A percentile compares a stretch with the other conserved stretches of the same genome.
Conservation (phyloP, 306 rosid species). For the Sophora flavescens region DNA sequence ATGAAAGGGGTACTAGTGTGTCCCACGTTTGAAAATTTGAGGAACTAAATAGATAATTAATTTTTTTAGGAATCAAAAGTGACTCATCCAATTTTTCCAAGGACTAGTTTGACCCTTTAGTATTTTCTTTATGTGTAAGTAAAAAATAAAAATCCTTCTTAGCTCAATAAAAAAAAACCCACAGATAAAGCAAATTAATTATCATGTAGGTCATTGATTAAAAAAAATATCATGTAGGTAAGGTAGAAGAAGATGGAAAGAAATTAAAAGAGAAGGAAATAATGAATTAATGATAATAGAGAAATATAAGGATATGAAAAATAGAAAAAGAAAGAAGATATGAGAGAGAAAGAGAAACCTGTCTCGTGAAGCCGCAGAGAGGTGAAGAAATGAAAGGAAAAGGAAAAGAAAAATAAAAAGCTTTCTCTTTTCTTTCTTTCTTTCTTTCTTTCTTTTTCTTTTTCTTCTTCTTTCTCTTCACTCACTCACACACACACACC, state of each 20-base stretch:
- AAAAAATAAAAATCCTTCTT: too few species aligned
- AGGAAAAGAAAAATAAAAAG: conserved; percentile 17
- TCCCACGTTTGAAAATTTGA: too few species aligned
- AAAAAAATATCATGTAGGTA: not conserved
- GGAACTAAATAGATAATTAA: too few species aligned
- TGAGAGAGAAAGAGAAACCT: conserved; percentile 7
- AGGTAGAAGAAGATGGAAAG: too few species aligned
- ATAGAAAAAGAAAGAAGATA: not conserved
- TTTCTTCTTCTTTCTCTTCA: not conserved
- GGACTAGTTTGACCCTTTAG: too few species aligned
- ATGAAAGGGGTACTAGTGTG: too few species aligned
- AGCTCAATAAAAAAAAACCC: not conserved
- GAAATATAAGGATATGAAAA: not conserved
- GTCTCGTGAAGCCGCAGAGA: conserved; percentile 82
- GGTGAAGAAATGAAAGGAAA: not conserved
- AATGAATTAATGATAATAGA: conserved; percentile 21
- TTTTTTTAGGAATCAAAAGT: too few species aligned
- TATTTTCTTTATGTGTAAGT: too few species aligned
- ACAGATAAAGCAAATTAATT: not conserved
- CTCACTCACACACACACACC: too few species aligned
- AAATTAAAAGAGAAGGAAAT: not conserved
- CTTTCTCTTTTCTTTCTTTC: conserved; percentile 27
- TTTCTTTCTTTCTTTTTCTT: not conserved
- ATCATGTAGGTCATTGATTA: too few species aligned
- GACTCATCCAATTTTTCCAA: too few species aligned